A percentile compares a stretch with the other conserved stretches of the same genome.
Conservation (phyloP, 192 early-diverging fungal genomes). For the Coemansia sp. region DNA sequence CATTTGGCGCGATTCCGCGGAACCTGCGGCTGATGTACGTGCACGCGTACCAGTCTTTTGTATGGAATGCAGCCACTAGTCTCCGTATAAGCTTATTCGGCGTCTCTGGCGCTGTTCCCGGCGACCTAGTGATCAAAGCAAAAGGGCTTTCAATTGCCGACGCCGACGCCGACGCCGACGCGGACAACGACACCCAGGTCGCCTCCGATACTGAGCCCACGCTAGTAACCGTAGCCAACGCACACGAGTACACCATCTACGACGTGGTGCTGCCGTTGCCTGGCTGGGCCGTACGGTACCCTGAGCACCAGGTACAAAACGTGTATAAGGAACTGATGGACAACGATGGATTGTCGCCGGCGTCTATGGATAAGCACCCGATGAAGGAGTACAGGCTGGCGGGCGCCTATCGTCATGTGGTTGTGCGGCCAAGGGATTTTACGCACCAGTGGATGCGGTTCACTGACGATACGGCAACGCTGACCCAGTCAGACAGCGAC, state of each 20-base stretch:
- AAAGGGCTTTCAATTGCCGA: background rate
- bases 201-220: conserved; percentile 36
- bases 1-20: conserved; percentile 74
- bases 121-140: conserved; percentile 77
- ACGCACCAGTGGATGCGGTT: conserved; percentile 67
- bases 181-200: conserved; percentile 22
- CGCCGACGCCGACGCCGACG: conserved; percentile 20
- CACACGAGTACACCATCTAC: conserved; percentile 70
- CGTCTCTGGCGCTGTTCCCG: conserved; percentile 63
- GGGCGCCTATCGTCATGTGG: conserved; percentile 67
- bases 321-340: conserved; percentile 74
- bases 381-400: conserved; percentile 65
- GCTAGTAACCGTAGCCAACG: conserved; percentile 70
- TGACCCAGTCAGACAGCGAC: conserved; percentile 69
- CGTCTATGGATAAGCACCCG: conserved; percentile 61
- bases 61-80: conserved; percentile 90
- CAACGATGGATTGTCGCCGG: conserved; percentile 70
- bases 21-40: conserved; percentile 90
- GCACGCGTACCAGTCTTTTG: conserved; percentile 93
- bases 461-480: conserved; percentile 60
- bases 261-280: conserved; percentile 95
- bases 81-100: conserved; percentile 75
- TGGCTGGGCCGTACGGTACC: conserved; percentile 78
- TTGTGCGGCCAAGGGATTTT: conserved; percentile 64
- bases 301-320: conserved; percentile 67